Evolutionary conservation across 2,329 filamentous ascomycete species (phyloP).

Genomic region (Hymenotorrendiella dingleyae): DNA sequence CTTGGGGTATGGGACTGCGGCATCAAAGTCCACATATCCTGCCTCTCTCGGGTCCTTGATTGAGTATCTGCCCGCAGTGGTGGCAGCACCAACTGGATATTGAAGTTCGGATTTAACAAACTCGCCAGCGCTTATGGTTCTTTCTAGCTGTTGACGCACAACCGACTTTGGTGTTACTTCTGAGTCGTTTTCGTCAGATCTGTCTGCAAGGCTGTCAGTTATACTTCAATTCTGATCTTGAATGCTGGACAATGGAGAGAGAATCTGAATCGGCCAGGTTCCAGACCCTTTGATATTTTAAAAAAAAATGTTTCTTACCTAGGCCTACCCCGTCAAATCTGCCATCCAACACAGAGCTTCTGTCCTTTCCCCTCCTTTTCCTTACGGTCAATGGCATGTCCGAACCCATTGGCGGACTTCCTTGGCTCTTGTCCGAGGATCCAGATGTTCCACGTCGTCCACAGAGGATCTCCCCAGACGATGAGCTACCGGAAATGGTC

Average conservation of each 20-base stretch:
- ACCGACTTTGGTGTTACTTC: conserved; percentile 27
- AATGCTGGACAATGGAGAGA: not conserved
- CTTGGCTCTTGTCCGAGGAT: conserved; percentile 21
- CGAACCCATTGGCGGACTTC: conserved; percentile 23
- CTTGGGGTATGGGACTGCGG: not conserved
- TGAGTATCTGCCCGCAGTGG: conserved; percentile 15
- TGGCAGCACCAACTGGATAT: conserved; percentile 14
- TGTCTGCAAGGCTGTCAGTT: not conserved
- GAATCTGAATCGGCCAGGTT: too few relatives aligned
- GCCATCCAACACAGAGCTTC: conserved; percentile 16
- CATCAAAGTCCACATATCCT: conserved; percentile 4
- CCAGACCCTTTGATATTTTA: too few relatives aligned
- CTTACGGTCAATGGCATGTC: conserved; percentile 28
- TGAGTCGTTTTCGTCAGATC: conserved; percentile 13
- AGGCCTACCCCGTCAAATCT: conserved; percentile 18
- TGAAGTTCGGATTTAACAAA: conserved; percentile 23
- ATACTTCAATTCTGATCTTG: not conserved
- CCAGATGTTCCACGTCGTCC: conserved; percentile 19
- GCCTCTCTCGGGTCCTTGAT: conserved; percentile 13
- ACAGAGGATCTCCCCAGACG: conserved; percentile 18
- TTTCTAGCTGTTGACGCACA: conserved; percentile 10
- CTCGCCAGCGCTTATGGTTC: conserved; percentile 21
- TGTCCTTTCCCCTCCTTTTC: conserved; percentile 21
- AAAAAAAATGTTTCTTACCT: too few relatives aligned
- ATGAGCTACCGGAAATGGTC: conserved; percentile 24